Conservation (phyloP, 176 grass and related monocot species). For the Urochloa ruziziensis region DNA sequence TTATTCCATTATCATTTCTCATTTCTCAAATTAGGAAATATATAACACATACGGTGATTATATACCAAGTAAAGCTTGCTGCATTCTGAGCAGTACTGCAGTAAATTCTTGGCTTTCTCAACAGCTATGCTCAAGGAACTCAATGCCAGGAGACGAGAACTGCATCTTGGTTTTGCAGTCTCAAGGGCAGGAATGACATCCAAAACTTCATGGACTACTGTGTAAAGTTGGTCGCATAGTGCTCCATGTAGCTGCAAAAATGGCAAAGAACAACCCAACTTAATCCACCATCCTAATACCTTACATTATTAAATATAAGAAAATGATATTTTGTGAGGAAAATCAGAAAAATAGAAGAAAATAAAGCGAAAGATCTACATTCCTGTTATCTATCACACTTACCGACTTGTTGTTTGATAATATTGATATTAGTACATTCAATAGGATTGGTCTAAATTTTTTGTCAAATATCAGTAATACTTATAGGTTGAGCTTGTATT, state of each 20-base stretch:
- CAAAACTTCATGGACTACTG: conserved; percentile 55
- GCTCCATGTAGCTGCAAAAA: conserved; percentile 69
- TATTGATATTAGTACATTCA: background rate
- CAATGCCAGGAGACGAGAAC: conserved; percentile 56
- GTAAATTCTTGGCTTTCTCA: conserved; percentile 65
- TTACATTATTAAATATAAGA: background rate
- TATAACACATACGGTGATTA: conserved; percentile 2
- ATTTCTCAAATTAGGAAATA: conserved; percentile 16
- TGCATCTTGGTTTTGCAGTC: conserved; percentile 51
- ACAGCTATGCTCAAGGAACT: conserved; percentile 58
- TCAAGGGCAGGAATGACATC: conserved; percentile 57
- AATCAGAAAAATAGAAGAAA: conserved; percentile 1
- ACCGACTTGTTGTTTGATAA: background rate
- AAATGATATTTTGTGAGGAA: background rate
- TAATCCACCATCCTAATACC: conserved; percentile 20
- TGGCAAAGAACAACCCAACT: conserved; percentile 23
- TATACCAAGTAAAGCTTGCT: conserved; percentile 95
- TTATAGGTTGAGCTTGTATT: background rate
- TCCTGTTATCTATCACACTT: background rate
- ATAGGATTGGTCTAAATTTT: background rate
- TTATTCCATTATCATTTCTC: background rate
- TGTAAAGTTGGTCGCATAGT: conserved; percentile 68
- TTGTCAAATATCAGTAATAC: background rate
- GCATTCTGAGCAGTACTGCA: conserved; percentile 75
- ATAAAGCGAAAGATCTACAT: background rate